Base-by-base conservation (phyloP, 768 basidiomycete genomes). In the Rhodosporidiobolus odoratus region DNA sequence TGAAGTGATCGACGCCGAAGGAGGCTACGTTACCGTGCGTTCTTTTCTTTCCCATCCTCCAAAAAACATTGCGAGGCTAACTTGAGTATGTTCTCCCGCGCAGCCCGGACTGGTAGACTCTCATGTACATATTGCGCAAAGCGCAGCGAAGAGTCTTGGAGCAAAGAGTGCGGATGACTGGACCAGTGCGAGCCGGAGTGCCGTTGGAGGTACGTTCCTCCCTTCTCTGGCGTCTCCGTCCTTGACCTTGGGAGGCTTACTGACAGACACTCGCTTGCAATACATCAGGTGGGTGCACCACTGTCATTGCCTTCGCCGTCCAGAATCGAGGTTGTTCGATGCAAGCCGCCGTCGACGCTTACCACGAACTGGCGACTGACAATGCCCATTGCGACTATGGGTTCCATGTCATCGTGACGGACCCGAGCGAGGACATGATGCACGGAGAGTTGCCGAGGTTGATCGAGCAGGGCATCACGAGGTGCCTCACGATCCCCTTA, bases 51-150 rank as follows among this genome's bases (percentile, higher is more conserved):
- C 41, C 4, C 48, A 3, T 25, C 1, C 4, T 15, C 34, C 37
- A 3, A 8, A 17, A 1, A 4, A 0, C 41, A 3, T n/a, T n/a
- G n/a, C n/a, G n/a, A n/a, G n/a, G n/a, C n/a, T n/a, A n/a, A n/a
- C n/a, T n/a, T n/a, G n/a, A n/a, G n/a, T n/a, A n/a, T n/a, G n/a
- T n/a, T n/a, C n/a, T n/a, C n/a, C n/a, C n/a, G n/a, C n/a, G 13
- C 62, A 77, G 76, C 81, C 81, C 23, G 81, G 81, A 4, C 78
- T 80, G 3, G 73, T 81, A 54, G 81, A 81, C 71, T 76, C 78
- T 21, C 81, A 81, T 59, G 80, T 81, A 23, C 81, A 81, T 65
- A 75, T 81, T 58, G 77, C 76, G 9, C 81, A 81, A 57, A 75
- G 66, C 17, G 77, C 76, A 0, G 71, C 75, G 2, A 71, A 71